Base-by-base conservation (phyloP, 352 stramenopile species). In the Globisporangium spinosum region DNA sequence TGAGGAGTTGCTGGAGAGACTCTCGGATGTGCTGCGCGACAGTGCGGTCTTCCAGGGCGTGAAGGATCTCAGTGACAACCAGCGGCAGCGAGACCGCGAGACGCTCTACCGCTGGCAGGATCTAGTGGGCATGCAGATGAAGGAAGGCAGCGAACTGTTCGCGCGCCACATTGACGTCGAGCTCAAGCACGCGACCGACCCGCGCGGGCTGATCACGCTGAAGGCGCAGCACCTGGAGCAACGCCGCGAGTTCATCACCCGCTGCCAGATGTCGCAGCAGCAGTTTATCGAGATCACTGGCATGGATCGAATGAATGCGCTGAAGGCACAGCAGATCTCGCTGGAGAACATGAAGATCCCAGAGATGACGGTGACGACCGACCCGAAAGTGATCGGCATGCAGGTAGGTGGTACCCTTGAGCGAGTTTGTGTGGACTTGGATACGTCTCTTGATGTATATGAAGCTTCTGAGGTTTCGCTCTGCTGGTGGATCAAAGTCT, bases 31-130 rank as follows among this genome's bases (percentile, higher is more conserved):
- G 25, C 66, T 92, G 10, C 71, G 80, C 3, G 80, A 90, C 51
- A 90, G 72, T 61, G 80, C 79, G 12, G 83, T 93, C 3, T 93
- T 93, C 54, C 68, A 89, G 65, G 79, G 79, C 17, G 85, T 93
- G 0, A 74, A 74, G n/a, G 79, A 87, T 59, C 64, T 93, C 58
- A 69, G 73, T 7, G 77, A 82, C 22, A 82, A 85, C 34, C 85
- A 93, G 49, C 82, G 82, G 7, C 73, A 75, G 35, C 82, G 81
- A 15, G 85, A 93, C 49, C 80, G 79, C 0, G 85, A 90, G 60
- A 90, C 83, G 74, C 58, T 93, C 20, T 87, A 90, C 40, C 85
- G 85, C 20, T 93, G 85, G 85, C 85, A 93, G 67, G 85, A 93
- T 32, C 74, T 93, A 29, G 76, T 93, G 22, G 73, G 74, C 8